Conservation (phyloP, 257 asterid genomes). For the Penstemon barbatus region DNA sequence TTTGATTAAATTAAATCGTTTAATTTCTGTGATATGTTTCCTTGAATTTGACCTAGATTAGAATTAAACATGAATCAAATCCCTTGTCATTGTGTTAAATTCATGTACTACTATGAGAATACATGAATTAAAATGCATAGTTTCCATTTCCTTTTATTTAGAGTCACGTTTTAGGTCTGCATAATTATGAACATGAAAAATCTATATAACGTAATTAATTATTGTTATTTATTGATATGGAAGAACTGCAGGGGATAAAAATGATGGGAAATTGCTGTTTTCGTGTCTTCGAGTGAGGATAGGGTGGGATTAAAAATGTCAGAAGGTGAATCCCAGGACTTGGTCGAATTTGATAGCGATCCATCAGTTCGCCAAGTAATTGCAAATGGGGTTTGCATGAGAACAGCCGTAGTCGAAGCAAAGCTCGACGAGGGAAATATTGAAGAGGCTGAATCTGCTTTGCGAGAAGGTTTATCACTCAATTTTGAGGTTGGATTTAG, state of each 20-base stretch:
- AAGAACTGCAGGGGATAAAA: conserved; percentile 29
- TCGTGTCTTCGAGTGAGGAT: conserved; percentile 34
- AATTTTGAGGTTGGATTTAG: conserved; percentile 74
- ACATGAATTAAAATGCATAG: no score
- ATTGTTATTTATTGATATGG: conserved; percentile 12
- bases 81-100: no score
- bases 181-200: no score
- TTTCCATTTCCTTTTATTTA: no score
- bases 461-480: conserved; percentile 90
- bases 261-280: conserved; percentile 40
- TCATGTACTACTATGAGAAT: no score
- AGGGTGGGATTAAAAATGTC: conserved; percentile 56
- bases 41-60: no score
- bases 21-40: no score
- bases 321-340: conserved; percentile 57
- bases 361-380: conserved; percentile 61
- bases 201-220: neutral
- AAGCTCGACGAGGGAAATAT: conserved; percentile 92
- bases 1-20: no score
- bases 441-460: conserved; percentile 96
- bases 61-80: no score
- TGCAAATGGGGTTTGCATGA: conserved; percentile 81
- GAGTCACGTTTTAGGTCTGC: no score
- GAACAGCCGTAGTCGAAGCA: conserved; percentile 71
- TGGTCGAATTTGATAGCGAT: conserved; percentile 43